Evolutionary conservation across 441 rosid genomes (phyloP).

Genomic region (Viola pubescens): DNA sequence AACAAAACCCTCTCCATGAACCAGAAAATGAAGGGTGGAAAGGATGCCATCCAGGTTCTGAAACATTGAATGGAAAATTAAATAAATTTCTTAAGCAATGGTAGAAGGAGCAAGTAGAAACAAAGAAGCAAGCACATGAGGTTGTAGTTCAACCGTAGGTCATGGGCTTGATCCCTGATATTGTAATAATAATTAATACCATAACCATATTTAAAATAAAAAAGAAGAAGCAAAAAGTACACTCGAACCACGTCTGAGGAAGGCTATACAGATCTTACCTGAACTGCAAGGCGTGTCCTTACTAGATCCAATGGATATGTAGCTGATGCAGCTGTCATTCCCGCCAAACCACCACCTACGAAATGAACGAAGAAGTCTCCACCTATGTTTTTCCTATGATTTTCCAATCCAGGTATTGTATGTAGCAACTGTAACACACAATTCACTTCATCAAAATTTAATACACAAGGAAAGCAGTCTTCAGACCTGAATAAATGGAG

Average conservation of each 20-base stretch:
- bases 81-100: too few relatives aligned
- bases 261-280: slow-evolving; percentile 35
- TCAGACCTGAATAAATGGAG: not conserved
- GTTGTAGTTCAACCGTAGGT: too few relatives aligned
- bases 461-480: not conserved
- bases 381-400: slow-evolving; percentile 37
- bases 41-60: too few relatives aligned
- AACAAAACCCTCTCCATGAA: too few relatives aligned
- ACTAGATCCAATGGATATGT: slow-evolving; percentile 95
- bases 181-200: not conserved
- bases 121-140: too few relatives aligned
- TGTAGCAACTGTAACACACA: slow-evolving; percentile 50
- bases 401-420: slow-evolving; percentile 46
- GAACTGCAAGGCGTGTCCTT: slow-evolving; percentile 95
- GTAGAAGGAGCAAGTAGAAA: too few relatives aligned
- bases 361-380: slow-evolving; percentile 62
- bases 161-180: not conserved
- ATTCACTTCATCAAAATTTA: slow-evolving; percentile 9
- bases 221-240: not conserved
- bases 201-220: not conserved
- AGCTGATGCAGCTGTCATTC: slow-evolving; percentile 87
- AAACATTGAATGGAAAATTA: too few relatives aligned
- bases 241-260: not conserved
- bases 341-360: slow-evolving; percentile 85
- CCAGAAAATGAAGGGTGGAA: too few relatives aligned